These are phyloP conservation scores for Aspergillus avenaceus DNA, from an alignment of 495 filamentous ascomycete genomes.

Conservation along the genomic window DNA sequence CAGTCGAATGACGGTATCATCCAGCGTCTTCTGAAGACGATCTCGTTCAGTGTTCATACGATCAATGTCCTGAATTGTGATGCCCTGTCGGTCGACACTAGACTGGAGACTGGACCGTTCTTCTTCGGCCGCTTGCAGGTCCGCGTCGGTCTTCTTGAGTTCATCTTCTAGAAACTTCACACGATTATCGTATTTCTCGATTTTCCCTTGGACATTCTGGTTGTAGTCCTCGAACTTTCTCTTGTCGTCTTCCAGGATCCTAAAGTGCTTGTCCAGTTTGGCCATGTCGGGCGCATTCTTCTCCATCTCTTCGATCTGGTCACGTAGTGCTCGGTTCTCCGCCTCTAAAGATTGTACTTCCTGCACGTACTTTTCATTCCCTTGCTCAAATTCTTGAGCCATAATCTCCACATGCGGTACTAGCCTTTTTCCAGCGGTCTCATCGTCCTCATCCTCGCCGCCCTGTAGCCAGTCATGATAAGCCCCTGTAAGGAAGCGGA, in stretches of 20 bases:
- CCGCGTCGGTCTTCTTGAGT: slow-evolving; percentile 68
- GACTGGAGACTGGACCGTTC: slow-evolving; percentile 76
- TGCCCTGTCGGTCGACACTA: slow-evolving; percentile 84
- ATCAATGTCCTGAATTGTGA: slow-evolving; percentile 96
- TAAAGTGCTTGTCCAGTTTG: slow-evolving; percentile 76
- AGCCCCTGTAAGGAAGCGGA: slow-evolving; percentile 79
- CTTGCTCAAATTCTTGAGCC: slow-evolving; percentile 80
- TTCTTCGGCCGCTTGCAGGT: slow-evolving; percentile 74
- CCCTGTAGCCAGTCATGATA: slow-evolving; percentile 89
- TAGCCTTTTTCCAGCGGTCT: slow-evolving; percentile 68
- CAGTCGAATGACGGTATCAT: slow-evolving; percentile 65
- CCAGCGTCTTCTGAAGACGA: slow-evolving; percentile 78
- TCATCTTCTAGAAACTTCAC: slow-evolving; percentile 75
- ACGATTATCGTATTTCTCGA: slow-evolving; percentile 75
- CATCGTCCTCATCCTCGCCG: slow-evolving; percentile 76
- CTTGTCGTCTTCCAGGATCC: slow-evolving; percentile 84
- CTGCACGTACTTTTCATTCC: slow-evolving; percentile 74
- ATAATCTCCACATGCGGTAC: slow-evolving; percentile 83
- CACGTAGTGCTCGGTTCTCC: slow-evolving; percentile 69
- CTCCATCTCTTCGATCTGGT: slow-evolving; percentile 84
- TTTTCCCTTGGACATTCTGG: slow-evolving; percentile 67
- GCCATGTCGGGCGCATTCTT: slow-evolving; percentile 77
- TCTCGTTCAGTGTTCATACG: slow-evolving; percentile 96
- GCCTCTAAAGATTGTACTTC: slow-evolving; percentile 80
- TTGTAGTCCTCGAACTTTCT: slow-evolving; percentile 93